phyloP scores from a whole-genome alignment of 2,329 filamentous ascomycete species.

The Arthroderma sp. region DNA sequence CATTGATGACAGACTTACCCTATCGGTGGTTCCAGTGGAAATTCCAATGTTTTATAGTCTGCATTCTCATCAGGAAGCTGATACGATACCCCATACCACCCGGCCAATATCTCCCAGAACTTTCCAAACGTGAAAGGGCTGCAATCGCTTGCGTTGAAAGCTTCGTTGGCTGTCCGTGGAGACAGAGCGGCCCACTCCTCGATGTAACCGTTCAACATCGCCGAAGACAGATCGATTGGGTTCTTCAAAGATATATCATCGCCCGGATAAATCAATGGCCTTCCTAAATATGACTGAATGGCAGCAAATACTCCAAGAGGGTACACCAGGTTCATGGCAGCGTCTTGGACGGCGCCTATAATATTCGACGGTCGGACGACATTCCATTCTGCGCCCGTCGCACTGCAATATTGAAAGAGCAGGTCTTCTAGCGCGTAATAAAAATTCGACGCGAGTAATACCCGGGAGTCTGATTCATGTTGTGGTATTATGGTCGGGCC shows the following conservation, averaged over 20 bases:
- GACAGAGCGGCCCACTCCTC: conserved; percentile 19
- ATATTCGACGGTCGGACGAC: conserved; percentile 15
- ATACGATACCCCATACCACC: conserved; percentile 16
- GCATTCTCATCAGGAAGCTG: conserved; percentile 8
- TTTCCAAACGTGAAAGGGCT: conserved; percentile 15
- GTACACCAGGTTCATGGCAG: conserved; percentile 15
- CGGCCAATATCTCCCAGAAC: conserved; percentile 16
- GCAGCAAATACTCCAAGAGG: conserved; percentile 15
- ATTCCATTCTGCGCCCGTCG: conserved; percentile 14
- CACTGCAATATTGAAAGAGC: conserved; percentile 13
- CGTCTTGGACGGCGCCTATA: conserved; percentile 16
- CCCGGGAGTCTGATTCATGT: conserved; percentile 15
- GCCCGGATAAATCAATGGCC: conserved; percentile 14
- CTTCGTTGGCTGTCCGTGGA: conserved; percentile 13
- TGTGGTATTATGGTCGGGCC: conserved; percentile 15
- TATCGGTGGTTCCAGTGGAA: conserved; percentile 8
- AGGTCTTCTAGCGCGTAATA: conserved; percentile 18
- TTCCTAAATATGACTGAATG: conserved; percentile 12
- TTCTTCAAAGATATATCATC: conserved; percentile 12
- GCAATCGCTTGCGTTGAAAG: conserved; percentile 18
- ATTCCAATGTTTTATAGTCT: conserved; percentile 5
- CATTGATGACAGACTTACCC: conserved; percentile 8
- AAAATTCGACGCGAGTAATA: conserved; percentile 16
- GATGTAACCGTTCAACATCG: conserved; percentile 14
- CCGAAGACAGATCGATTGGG: conserved; percentile 12